Conservation (phyloP, 495 filamentous ascomycete species). For the Hyphodiscus hymeniophilus region DNA sequence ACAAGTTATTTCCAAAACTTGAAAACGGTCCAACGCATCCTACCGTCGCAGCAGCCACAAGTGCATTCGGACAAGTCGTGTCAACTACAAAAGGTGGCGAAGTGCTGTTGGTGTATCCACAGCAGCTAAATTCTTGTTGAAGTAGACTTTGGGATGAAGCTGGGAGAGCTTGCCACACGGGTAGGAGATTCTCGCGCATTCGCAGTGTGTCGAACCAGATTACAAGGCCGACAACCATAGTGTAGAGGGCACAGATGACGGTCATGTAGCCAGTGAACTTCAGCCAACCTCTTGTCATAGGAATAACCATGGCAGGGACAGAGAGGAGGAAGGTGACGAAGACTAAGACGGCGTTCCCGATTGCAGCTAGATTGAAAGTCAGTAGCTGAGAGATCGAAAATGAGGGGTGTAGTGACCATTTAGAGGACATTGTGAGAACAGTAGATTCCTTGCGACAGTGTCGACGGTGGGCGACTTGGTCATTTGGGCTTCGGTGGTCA, state of each 20-base stretch:
- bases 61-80: slow-evolving; percentile 48
- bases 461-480: slow-evolving; percentile 35
- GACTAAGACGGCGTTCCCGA: slow-evolving; percentile 56
- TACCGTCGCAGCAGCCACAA: slow-evolving; percentile 54
- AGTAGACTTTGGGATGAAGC: slow-evolving; percentile 48
- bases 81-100: slow-evolving; percentile 56
- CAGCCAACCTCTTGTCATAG: slow-evolving; percentile 45
- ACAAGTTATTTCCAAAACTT: slow-evolving; percentile 54
- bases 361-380: slow-evolving; percentile 39
- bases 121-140: slow-evolving; percentile 64
- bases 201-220: slow-evolving; percentile 64
- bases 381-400: slow-evolving; percentile 15
- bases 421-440: slow-evolving; percentile 53
- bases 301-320: slow-evolving; percentile 52
- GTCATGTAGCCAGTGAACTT: slow-evolving; percentile 52
- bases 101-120: slow-evolving; percentile 61
- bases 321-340: slow-evolving; percentile 47
- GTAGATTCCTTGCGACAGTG: slow-evolving; percentile 49
- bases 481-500: slow-evolving; percentile 45
- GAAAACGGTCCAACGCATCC: slow-evolving; percentile 57
- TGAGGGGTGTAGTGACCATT: slow-evolving; percentile 36
- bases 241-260: slow-evolving; percentile 52
- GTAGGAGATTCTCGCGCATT: slow-evolving; percentile 46
- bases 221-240: slow-evolving; percentile 52
- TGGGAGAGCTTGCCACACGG: slow-evolving; percentile 47